Percentiles rank a stretch among this genome's conserved stretches.
phyloP scores from a whole-genome alignment of 441 rosid genomes.

The Pelargonium cotyledonis region DNA sequence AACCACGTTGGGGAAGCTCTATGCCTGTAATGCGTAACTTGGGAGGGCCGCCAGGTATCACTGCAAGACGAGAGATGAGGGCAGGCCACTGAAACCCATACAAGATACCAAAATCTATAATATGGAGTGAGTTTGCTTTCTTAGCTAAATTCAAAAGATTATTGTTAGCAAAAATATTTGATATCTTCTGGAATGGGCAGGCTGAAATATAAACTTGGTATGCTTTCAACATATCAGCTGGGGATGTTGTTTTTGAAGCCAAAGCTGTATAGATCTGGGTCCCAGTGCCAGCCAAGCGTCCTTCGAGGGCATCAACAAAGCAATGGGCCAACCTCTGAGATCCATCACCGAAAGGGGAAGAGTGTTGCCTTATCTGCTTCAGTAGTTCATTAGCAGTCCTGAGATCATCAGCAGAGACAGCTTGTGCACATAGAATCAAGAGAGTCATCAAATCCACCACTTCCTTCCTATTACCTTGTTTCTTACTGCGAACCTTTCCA shows the following conservation, averaged over 20 bases:
- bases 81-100: conserved; percentile 59
- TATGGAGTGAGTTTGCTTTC: conserved; percentile 32
- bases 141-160: conserved; percentile 24
- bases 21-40: conserved; percentile 51
- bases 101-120: conserved; percentile 34
- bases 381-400: conserved; percentile 21
- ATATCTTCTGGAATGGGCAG: conserved; percentile 36
- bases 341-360: conserved; percentile 29
- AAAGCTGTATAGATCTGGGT: conserved; percentile 12
- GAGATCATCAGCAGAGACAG: conserved; percentile 32
- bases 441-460: conserved; percentile 40
- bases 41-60: conserved; percentile 31
- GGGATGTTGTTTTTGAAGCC: conserved; percentile 13
- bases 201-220: conserved; percentile 21
- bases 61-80: conserved; percentile 36
- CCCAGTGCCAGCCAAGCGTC: conserved; percentile 26
- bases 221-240: conserved; percentile 19
- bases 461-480: conserved; percentile 18
- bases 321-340: conserved; percentile 28
- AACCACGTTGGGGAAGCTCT: conserved; percentile 49
- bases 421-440: conserved; percentile 45
- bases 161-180: conserved; percentile 33
- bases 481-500: conserved; percentile 23
- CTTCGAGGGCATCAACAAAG: conserved; percentile 30
- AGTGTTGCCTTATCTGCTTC: conserved; percentile 25